phyloP scores from a whole-genome alignment of 2,329 filamentous ascomycete genomes.

The Venturia asperata region DNA sequence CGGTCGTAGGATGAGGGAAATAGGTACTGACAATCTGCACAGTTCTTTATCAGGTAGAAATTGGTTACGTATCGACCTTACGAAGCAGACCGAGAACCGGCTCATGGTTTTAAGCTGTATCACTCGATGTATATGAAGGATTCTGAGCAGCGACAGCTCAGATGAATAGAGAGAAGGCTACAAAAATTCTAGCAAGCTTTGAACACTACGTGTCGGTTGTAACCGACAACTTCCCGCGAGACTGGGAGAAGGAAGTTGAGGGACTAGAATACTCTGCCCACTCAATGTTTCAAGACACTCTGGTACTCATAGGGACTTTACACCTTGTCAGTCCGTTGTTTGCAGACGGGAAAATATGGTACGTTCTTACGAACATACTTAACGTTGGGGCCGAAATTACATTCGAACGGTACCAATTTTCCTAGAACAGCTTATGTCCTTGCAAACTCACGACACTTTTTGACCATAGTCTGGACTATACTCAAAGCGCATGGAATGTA shows the following conservation, averaged over 20 bases:
- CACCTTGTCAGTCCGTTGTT: no score
- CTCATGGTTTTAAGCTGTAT: not conserved
- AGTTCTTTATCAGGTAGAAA: not conserved
- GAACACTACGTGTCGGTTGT: not conserved
- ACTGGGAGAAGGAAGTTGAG: not conserved
- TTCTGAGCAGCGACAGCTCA: not conserved
- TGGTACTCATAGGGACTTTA: no score
- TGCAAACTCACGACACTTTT: no score
- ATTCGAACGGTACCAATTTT: no score
- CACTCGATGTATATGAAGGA: not conserved
- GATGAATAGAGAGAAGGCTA: not conserved
- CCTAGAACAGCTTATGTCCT: no score
- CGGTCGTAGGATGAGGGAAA: not conserved
- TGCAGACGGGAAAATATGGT: no score
- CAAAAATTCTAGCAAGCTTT: not conserved
- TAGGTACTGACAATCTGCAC: not conserved
- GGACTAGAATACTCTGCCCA: no score
- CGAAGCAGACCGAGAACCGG: not conserved
- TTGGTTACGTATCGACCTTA: not conserved
- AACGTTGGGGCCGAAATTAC: no score
- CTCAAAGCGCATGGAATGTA: no score
- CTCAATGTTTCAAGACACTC: no score
- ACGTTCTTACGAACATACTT: no score
- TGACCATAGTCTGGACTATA: no score
- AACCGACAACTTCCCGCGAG: not conserved